These are phyloP conservation scores for Zasmidium cellare DNA, from an alignment of 2,329 filamentous ascomycete species.

Conservation along the genomic window DNA sequence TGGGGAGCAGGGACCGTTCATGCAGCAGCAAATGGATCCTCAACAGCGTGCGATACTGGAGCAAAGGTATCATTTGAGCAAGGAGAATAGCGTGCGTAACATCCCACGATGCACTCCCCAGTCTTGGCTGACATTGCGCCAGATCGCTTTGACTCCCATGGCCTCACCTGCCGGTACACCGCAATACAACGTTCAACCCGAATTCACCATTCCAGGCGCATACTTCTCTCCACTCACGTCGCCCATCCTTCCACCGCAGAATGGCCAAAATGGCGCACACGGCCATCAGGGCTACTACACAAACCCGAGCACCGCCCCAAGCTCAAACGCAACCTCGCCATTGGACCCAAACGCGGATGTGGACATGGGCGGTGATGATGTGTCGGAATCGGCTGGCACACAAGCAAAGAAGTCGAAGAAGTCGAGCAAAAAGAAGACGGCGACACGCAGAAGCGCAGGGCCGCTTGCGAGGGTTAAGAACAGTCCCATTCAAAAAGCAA, in stretches of 20 bases:
- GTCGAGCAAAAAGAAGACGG: conserved; percentile 49
- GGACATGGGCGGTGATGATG: conserved; percentile 43
- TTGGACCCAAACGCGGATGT: conserved; percentile 43
- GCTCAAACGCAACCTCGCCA: conserved; percentile 51
- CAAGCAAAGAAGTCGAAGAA: conserved; percentile 45
- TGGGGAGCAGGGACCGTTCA: conserved; percentile 56
- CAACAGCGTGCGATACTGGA: conserved; percentile 67
- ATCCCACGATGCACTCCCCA: conserved; percentile 11
- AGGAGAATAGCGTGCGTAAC: conserved; percentile 66
- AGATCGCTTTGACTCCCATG: conserved; percentile 66
- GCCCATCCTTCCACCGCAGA: conserved; percentile 74
- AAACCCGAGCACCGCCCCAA: conserved; percentile 56
- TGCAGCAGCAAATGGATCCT: conserved; percentile 52
- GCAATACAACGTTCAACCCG: conserved; percentile 58
- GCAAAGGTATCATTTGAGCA: conserved; percentile 62
- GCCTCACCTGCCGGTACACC: conserved; percentile 84
- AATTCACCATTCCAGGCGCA: conserved; percentile 65
- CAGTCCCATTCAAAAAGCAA: conserved; percentile 71
- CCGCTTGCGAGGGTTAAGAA: conserved; percentile 59
- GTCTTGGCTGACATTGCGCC: conserved; percentile 17
- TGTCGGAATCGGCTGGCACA: conserved; percentile 27
- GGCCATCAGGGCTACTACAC: conserved; percentile 43
- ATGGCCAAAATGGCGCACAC: conserved; percentile 47
- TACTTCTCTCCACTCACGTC: conserved; percentile 85
- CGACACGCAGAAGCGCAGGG: conserved; percentile 46